These are phyloP conservation scores for Gentiana macrophylla DNA, from an alignment of 257 asterid species.

Conservation along the genomic window DNA sequence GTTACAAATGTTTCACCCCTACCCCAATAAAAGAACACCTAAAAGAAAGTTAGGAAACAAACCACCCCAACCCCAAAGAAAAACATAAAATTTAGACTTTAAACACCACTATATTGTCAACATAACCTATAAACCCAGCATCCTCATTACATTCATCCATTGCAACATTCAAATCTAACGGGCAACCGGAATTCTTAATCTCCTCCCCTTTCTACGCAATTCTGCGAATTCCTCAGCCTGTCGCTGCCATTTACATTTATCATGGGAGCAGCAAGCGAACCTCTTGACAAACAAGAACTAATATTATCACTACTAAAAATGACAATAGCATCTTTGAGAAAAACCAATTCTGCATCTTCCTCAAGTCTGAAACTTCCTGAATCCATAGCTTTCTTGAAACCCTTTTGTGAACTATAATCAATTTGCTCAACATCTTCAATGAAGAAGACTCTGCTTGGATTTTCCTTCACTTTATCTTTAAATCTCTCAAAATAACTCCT, in stretches of 20 bases:
- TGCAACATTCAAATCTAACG: slow-evolving; percentile 70
- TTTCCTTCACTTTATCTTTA: slow-evolving; percentile 38
- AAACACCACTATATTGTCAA: slow-evolving; percentile 50
- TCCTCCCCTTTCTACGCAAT: slow-evolving; percentile 5
- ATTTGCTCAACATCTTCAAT: slow-evolving; percentile 55
- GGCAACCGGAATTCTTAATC: slow-evolving; percentile 11
- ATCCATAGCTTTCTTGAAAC: slow-evolving; percentile 36
- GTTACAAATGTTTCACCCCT: slow-evolving; percentile 15
- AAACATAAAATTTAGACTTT: slow-evolving; percentile 37
- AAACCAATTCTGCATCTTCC: slow-evolving; percentile 29
- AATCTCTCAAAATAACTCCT: slow-evolving; percentile 50
- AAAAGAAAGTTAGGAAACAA: too few relatives aligned
- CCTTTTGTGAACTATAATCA: slow-evolving; percentile 26
- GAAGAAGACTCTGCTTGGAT: slow-evolving; percentile 61
- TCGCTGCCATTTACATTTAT: slow-evolving; percentile 6
- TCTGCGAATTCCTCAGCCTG: slow-evolving; percentile 13
- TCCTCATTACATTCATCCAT: slow-evolving; percentile 22
- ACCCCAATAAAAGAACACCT: slow-evolving; percentile 9
- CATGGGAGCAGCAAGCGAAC: slow-evolving; percentile 12
- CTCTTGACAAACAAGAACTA: slow-evolving; percentile 16
- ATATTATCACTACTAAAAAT: slow-evolving; percentile 43
- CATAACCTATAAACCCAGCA: slow-evolving; percentile 37
- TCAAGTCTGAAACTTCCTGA: slow-evolving; percentile 26
- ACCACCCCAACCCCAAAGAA: too few relatives aligned
- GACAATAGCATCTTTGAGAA: slow-evolving; percentile 59